Conservation (phyloP, 371 early-diverging fungal species). For the Rhizopus arrhizus region DNA sequence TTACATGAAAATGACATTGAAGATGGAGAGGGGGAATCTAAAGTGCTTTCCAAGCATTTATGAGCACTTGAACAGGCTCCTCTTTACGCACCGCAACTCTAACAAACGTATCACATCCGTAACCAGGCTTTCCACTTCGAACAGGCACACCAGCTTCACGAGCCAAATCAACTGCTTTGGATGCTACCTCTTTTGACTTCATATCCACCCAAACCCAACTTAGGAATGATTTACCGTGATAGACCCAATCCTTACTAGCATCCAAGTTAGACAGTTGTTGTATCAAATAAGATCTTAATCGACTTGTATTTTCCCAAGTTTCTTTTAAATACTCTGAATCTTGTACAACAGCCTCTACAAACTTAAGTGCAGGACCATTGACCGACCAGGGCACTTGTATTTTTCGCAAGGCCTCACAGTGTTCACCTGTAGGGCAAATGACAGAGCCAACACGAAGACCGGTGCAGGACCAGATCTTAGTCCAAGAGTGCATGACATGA, state of each 20-base stretch:
- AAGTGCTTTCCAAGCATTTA: conserved; percentile 67
- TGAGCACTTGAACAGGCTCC: conserved; percentile 58
- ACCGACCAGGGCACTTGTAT: conserved; percentile 90
- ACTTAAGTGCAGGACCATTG: conserved; percentile 78
- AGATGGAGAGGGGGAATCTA: conserved; percentile 27
- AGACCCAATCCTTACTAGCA: conserved; percentile 58
- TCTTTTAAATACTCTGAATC: conserved; percentile 69
- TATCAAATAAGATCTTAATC: conserved; percentile 67
- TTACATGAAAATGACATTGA: too few species aligned
- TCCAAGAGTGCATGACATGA: conserved; percentile 89
- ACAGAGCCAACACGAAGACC: conserved; percentile 86
- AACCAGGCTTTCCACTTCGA: conserved; percentile 79
- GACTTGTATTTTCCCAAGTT: conserved; percentile 75
- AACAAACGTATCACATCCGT: conserved; percentile 73
- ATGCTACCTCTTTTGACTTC: conserved; percentile 53
- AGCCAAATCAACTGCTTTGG: conserved; percentile 65
- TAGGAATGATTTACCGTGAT: conserved; percentile 73
- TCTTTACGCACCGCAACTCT: conserved; percentile 81
- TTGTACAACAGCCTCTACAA: conserved; percentile 74
- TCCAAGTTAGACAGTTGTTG: conserved; percentile 48
- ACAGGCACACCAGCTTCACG: conserved; percentile 81
- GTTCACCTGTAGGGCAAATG: conserved; percentile 74
- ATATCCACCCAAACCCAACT: conserved; percentile 89
- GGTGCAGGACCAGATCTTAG: conserved; percentile 90
- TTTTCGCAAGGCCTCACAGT: conserved; percentile 70